Base-by-base conservation (phyloP, 306 rosid species). In the Rosa multiflora region DNA sequence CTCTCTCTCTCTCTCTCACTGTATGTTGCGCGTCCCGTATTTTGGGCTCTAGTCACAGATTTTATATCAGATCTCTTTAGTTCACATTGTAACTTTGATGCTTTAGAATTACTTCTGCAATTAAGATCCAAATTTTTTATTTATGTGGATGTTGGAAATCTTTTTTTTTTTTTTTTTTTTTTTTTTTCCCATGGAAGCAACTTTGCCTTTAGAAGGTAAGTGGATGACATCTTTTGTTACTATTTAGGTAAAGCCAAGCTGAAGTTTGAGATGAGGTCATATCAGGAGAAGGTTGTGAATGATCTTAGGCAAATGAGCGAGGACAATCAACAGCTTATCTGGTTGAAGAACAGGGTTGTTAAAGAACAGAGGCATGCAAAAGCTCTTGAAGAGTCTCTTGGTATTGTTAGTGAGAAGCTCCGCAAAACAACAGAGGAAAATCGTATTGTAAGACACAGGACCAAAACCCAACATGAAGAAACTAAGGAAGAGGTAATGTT, bases 211-310 rank as follows among this genome's bases (percentile, higher is more conserved):
- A 9, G 3, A 20, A 15, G 29, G 35, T 59, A 5, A 21, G 66
- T 59, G 29, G 32, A 21, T 68, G 40, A 58, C 67, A 6, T 72
- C 43, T 35, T 77, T 46, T 75, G 23, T 61, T 79, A 77, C 74
- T 68, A 53, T 43, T 64, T 61, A 90, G 97, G 92, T 44, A 94
- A 94, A 79, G 70, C 96, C 26, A 87, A 77, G 83, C 86, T 90
- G 78, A 94, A 91, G 67, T 90, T 59, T 82, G 98, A 94, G 17
- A 48, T 94, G 88, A 82, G 83, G 75, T 91, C 97, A 7, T 88
- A 91, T 76, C 90, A 88, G 59, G 97, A 94, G 82, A 89, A 84
- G 92, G 98, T 94, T 23, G 92, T 91, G 13, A 76, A 82, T 64
- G 92, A 89, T 74, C 80, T 90, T 42, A 80, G 88, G 79, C 88